Base-by-base conservation (phyloP, 768 basidiomycete genomes). In the Leucogyrophana mollusca region DNA sequence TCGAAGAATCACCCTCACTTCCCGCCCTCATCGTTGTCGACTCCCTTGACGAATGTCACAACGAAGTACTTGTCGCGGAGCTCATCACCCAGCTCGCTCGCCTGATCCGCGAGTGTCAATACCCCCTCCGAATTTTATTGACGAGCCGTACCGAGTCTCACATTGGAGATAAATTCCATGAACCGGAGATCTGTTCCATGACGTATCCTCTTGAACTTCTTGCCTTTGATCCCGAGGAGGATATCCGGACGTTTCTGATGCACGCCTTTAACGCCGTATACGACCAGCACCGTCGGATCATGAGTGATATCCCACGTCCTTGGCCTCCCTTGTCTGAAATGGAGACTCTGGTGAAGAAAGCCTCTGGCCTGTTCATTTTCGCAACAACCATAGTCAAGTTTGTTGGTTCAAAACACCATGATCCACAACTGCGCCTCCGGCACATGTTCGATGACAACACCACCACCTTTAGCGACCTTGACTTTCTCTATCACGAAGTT, bases 301-400 rank as follows among this genome's bases (percentile, higher is more conserved):
- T 60, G 61, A 16, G 13, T 3, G 32, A 35, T 0, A 38, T 49
- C 4, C 51, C 58, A 14, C 50, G 52, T 10, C 53, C 55, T 6
- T 64, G 62, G 62, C 62, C 62, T 4, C 50, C 57, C 2, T 38
- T 43, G 1, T 48, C 51, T 16, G 57, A 55, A 17, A 40, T 62
- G 3, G 52, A 58, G 17, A 46, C 41, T 7, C 46, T 51, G 6
- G 53, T 64, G 9, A 22, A 46, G 3, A 52, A 54, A 24, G 47
- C 61, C 0, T 49, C 51, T 0, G 56, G 62, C 1, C 52, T 62
- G 9, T 65, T 65, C 37, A 58, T 62, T 8, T 61, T 59, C 38
- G 54, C 62, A 2, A 33, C 63, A 17, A 61, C 64, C 1, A 56
- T 64, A 4, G 40, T 58, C 38, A 58, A 58, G 33, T 64, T 59